phyloP scores from a whole-genome alignment of 805 yeast species.

The Metschnikowia cerradonensis region DNA sequence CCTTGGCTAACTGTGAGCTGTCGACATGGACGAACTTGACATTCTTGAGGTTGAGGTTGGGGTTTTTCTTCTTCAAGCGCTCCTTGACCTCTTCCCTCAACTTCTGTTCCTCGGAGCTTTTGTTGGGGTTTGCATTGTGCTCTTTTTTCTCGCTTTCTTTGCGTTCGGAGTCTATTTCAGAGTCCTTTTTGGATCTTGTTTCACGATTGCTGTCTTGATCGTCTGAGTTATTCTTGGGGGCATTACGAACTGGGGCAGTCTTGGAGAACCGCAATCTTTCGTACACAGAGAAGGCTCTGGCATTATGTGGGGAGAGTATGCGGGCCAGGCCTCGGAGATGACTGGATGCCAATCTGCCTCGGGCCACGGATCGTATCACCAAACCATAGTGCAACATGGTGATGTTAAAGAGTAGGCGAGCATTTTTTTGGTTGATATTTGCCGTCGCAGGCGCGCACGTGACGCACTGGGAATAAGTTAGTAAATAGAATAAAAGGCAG shows the following conservation, averaged over 20 bases:
- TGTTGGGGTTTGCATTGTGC: constrained; percentile 1
- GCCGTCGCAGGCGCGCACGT: constrained; percentile 6
- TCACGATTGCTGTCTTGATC: constrained; percentile 7
- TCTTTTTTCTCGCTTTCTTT: background rate
- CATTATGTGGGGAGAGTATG: background rate
- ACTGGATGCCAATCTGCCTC: constrained; percentile 3
- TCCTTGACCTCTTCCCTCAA: constrained; percentile 33
- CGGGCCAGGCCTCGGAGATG: background rate
- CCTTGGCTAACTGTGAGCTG: constrained; percentile 9
- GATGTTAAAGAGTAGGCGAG: background rate
- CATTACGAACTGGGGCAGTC: background rate
- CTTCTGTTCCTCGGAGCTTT: constrained; percentile 28
- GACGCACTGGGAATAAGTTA: background rate
- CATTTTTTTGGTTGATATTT: constrained; percentile 2
- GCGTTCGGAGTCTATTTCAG: background rate
- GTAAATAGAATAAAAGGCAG: background rate
- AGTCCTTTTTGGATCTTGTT: background rate
- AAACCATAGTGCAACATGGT: constrained; percentile 1
- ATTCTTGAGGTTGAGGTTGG: constrained; percentile 26
- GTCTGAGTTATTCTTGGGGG: constrained; percentile 5
- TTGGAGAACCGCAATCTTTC: constrained; percentile 1
- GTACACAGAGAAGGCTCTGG: background rate
- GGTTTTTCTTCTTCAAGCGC: constrained; percentile 26
- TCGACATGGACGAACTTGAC: constrained; percentile 28
- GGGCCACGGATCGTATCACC: constrained; percentile 8